Percentiles rank a stretch among this genome's conserved stretches.
Evolutionary conservation across 225 moss, liverwort and hornwort genomes (phyloP).

Genomic region (Climacium dendroides): DNA sequence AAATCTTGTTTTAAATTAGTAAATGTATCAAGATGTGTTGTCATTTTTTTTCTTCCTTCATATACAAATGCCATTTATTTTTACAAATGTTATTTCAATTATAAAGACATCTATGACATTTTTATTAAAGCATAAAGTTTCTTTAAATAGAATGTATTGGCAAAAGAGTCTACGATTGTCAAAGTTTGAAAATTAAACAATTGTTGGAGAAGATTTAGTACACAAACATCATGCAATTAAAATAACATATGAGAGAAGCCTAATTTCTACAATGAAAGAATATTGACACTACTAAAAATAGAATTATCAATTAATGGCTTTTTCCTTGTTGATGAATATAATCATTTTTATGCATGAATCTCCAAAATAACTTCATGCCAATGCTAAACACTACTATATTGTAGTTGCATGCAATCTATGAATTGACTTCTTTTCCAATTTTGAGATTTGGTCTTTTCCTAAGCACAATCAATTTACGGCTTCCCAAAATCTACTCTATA

Average conservation of each 20-base stretch:
- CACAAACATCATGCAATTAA: not conserved
- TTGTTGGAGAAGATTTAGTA: not conserved
- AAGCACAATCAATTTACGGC: accelerated
- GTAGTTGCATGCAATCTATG: not conserved
- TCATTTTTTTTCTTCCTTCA: not conserved
- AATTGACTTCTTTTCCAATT: not conserved
- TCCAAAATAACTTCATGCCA: not conserved
- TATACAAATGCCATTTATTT: not conserved
- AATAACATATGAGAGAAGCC: not conserved
- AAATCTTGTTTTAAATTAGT: not conserved
- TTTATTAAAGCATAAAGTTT: not conserved
- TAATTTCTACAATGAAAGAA: not conserved
- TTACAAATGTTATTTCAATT: not conserved
- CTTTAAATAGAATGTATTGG: not conserved
- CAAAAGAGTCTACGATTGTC: not conserved
- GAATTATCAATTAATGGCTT: not conserved
- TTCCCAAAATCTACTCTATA: not conserved
- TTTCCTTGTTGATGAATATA: not conserved
- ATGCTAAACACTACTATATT: not conserved
- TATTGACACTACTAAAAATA: not conserved
- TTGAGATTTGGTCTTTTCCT: not conserved
- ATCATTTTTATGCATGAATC: not conserved
- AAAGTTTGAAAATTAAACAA: not conserved
- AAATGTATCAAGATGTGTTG: not conserved
- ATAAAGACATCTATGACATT: not conserved